A percentile compares a stretch with the other conserved stretches of the same genome.
Conservation (phyloP, 345 rosid species). For the Nasturtium officinale region DNA sequence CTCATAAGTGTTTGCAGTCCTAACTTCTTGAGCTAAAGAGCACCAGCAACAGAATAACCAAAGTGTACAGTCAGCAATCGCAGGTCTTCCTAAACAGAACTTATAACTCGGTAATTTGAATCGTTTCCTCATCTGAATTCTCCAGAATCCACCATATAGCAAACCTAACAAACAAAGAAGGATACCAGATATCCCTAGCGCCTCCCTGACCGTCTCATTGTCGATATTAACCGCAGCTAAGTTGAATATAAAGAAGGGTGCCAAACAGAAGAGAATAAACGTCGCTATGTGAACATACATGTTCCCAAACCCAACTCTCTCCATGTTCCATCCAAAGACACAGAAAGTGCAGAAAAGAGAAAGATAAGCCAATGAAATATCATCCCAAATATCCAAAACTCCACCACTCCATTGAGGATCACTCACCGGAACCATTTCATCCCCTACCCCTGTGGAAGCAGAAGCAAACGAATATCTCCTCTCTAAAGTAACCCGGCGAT, state of each 20-base stretch:
- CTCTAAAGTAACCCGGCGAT: constrained; percentile 46
- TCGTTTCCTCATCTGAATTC: constrained; percentile 90
- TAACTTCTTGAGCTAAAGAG: constrained; percentile 87
- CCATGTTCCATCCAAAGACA: constrained; percentile 98
- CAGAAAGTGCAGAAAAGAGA: constrained; percentile 83
- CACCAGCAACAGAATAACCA: constrained; percentile 97
- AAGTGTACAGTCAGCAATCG: constrained; percentile 62
- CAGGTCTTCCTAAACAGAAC: constrained; percentile 67
- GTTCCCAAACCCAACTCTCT: constrained; percentile 93
- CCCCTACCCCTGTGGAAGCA: constrained; percentile 35
- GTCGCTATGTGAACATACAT: constrained; percentile 95
- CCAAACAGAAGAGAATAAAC: constrained; percentile 78
- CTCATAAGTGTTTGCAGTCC: constrained; percentile 75
- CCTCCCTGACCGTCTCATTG: constrained; percentile 62
- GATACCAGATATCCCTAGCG: constrained; percentile 66
- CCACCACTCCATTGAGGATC: constrained; percentile 88
- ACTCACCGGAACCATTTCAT: constrained; percentile 47
- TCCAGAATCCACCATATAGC: constrained; percentile 96
- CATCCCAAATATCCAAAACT: constrained; percentile 81
- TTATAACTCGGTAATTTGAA: constrained; percentile 72
- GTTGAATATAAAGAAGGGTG: constrained; percentile 93
- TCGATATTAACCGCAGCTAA: constrained; percentile 83
- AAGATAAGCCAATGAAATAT: constrained; percentile 79
- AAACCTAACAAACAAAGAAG: constrained; percentile 81
- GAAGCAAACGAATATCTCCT: constrained; percentile 76